Percentiles rank a stretch among this genome's conserved stretches.
Evolutionary conservation across 768 basidiomycete species (phyloP).

Genomic region (Leccinum imitatum): DNA sequence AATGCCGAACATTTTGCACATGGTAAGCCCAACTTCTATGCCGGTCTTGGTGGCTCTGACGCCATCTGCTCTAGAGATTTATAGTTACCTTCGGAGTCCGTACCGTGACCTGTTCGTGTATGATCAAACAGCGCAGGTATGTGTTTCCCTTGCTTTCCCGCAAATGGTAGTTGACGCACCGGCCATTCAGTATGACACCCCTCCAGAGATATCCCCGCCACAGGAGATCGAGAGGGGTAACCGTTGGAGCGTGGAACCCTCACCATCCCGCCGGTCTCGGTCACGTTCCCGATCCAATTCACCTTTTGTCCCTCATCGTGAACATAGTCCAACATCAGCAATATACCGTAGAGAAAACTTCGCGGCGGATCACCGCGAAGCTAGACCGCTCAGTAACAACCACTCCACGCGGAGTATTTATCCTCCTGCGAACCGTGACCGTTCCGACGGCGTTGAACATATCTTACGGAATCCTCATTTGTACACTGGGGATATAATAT

Average conservation of each 20-base stretch:
- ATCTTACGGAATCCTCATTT: neutral
- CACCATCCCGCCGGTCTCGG: conserved; percentile 25
- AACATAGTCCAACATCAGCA: conserved; percentile 1
- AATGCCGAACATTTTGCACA: conserved; percentile 95
- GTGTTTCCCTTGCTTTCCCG: conserved; percentile 2
- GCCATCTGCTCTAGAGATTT: conserved; percentile 59
- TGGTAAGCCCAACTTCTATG: conserved; percentile 48
- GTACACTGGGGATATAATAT: too few relatives aligned
- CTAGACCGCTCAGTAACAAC: neutral
- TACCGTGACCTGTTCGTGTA: conserved; percentile 82
- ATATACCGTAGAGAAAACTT: conserved; percentile 5
- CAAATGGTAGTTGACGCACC: conserved; percentile 6
- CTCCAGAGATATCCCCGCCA: conserved; percentile 42
- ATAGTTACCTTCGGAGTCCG: conserved; percentile 85
- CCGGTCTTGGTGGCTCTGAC: neutral
- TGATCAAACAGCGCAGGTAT: conserved; percentile 81
- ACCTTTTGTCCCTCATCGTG: conserved; percentile 6
- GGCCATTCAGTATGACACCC: conserved; percentile 56
- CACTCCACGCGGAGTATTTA: conserved; percentile 4
- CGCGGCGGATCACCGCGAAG: conserved; percentile 7
- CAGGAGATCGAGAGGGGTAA: conserved; percentile 22
- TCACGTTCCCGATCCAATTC: conserved; percentile 29
- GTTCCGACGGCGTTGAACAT: neutral
- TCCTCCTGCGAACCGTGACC: conserved; percentile 5
- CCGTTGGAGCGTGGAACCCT: conserved; percentile 29